Base-by-base conservation (phyloP, 2,329 filamentous ascomycete genomes). In the Sclerotinia borealis region DNA sequence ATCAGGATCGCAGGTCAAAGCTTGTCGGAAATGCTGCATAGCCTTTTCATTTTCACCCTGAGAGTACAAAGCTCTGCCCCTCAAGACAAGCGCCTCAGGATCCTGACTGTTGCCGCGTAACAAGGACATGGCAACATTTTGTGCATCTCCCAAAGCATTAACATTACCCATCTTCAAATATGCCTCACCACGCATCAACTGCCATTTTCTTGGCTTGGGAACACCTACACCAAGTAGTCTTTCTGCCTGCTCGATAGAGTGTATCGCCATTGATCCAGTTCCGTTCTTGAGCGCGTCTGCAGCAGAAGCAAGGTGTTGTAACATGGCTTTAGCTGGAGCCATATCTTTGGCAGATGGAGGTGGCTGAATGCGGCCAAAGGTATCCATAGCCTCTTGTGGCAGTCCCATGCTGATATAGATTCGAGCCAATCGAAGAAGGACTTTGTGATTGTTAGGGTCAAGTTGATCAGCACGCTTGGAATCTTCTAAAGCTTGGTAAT, bases 41-140 rank as follows among this genome's bases (percentile, higher is more conserved):
- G 95, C 93, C 81, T 97, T 96, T 2, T 96, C 91, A 72, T 96
- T 96, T 70, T 99, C 95, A 36, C 95, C 95, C 75, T 95, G 91
- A 4, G 87, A 88, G 72, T 98, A 98, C 56, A 96, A 83, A 19
- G 92, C 89, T 67, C 92, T 86, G 29, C 93, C 95, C 54, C 93
- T 86, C 59, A 99, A 84, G 7, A 97, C 91, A 67, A 99, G 80
- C 1, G 93, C 95, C 78, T 99, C 95, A 1, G 95, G 93, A 73
- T 99, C 95, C 74, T 93, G 89, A 75, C 82, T 92, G 79, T 98
- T 98, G 73, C 84, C 82, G 60, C 95, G 86, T 66, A 99, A 81
- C 70, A 99, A 78, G 3, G 85, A 85, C 85, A 97, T 96, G 71
- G 92, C 92, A 61, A 98, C 86, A 74, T 93, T 96, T 77, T 96